phyloP scores from a whole-genome alignment of 1,284 basidiomycete species.

The Ustilago sp. region DNA sequence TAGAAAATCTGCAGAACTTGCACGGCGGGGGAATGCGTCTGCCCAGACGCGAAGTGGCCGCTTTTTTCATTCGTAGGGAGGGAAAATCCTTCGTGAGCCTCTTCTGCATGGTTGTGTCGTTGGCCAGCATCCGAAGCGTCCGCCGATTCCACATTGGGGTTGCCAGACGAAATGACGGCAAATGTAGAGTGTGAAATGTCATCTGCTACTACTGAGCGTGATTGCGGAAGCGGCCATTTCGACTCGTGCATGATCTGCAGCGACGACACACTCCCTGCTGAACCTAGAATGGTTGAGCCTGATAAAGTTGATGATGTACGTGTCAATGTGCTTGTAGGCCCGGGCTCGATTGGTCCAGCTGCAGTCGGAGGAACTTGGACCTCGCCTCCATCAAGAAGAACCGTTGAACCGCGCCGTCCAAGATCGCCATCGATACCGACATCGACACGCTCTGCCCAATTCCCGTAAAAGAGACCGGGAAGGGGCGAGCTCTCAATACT shows the following conservation, averaged over 20 bases:
- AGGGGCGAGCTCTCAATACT: slow-evolving; percentile 13
- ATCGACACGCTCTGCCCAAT: slow-evolving; percentile 29
- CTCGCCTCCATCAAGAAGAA: neutral
- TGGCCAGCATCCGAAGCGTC: too few species aligned
- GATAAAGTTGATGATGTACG: neutral
- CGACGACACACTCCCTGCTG: neutral
- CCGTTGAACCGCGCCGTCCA: slow-evolving; percentile 13
- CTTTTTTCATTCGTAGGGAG: too few species aligned
- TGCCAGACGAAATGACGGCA: slow-evolving; percentile 10
- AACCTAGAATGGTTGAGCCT: slow-evolving; percentile 7
- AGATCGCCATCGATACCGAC: slow-evolving; percentile 29
- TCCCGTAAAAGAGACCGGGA: slow-evolving; percentile 29
- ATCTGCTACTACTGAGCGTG: neutral
- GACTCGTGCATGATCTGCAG: slow-evolving; percentile 12
- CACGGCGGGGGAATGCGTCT: too few species aligned
- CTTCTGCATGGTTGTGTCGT: too few species aligned
- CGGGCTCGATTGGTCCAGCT: neutral
- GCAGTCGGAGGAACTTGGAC: neutral
- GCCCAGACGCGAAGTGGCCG: too few species aligned
- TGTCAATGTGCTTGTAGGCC: neutral
- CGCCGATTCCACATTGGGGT: too few species aligned
- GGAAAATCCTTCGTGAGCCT: too few species aligned
- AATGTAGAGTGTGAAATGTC: neutral
- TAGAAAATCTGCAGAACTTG: too few species aligned
- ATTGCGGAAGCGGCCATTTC: slow-evolving; percentile 10